A percentile compares a stretch with the other conserved stretches of the same genome.
These are phyloP conservation scores for Globisporangium sylvaticum DNA, from an alignment of 352 stramenopile species.

Conservation along the genomic window DNA sequence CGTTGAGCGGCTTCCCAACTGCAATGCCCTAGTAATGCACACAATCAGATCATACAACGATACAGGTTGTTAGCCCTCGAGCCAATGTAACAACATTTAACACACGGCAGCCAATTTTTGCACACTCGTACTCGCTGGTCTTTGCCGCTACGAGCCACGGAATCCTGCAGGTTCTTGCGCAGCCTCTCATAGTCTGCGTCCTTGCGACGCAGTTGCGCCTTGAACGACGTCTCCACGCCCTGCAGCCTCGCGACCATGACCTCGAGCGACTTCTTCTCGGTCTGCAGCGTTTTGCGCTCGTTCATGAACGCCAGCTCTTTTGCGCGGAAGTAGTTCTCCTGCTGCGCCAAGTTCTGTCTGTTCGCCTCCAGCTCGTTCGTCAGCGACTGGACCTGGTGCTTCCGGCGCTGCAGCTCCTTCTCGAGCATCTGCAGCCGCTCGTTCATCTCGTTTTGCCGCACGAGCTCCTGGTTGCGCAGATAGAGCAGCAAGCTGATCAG, in stretches of 20 bases:
- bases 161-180: slow-evolving; percentile 65
- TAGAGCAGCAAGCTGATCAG: slow-evolving; percentile 69
- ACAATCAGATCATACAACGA: neutral
- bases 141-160: slow-evolving; percentile 41
- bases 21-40: slow-evolving; percentile 31
- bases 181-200: slow-evolving; percentile 75
- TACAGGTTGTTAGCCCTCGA: neutral
- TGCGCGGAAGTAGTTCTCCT: slow-evolving; percentile 59
- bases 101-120: neutral
- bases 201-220: slow-evolving; percentile 67
- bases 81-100: neutral
- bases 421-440: slow-evolving; percentile 39
- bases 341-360: slow-evolving; percentile 45
- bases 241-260: slow-evolving; percentile 48
- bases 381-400: slow-evolving; percentile 39
- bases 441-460: slow-evolving; percentile 42
- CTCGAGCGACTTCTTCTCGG: slow-evolving; percentile 67
- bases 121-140: slow-evolving; percentile 41
- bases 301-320: slow-evolving; percentile 47
- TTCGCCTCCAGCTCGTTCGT: slow-evolving; percentile 42
- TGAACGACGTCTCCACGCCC: slow-evolving; percentile 70
- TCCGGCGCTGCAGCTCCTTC: slow-evolving; percentile 54
- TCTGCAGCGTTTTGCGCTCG: slow-evolving; percentile 49
- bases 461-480: slow-evolving; percentile 45
- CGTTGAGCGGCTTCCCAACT: slow-evolving; percentile 44